Conservation (phyloP, 2,329 filamentous ascomycete species). For the Penicillium sp. region DNA sequence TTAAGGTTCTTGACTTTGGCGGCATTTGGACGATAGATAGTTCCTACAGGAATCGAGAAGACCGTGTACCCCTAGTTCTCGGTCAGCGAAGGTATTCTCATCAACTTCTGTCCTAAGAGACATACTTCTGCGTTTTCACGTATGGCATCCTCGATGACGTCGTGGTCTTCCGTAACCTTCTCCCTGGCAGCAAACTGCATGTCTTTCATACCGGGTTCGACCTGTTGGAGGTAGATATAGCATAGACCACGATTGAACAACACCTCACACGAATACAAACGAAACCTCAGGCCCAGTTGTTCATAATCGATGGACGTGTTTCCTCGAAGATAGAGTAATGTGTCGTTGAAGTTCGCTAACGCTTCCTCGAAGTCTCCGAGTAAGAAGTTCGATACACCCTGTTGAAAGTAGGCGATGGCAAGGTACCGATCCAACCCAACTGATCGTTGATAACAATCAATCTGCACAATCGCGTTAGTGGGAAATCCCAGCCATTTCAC, state of each 20-base stretch:
- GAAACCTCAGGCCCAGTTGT: constrained; percentile 91
- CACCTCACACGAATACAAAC: constrained; percentile 95
- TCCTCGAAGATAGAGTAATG: constrained; percentile 86
- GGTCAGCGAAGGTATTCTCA: not conserved
- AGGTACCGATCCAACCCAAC: constrained; percentile 91
- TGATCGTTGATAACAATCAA: constrained; percentile 91
- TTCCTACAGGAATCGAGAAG: constrained; percentile 95
- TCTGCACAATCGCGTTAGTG: constrained; percentile 54
- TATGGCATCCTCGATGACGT: constrained; percentile 97
- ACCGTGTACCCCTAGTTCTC: constrained; percentile 82
- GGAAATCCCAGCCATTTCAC: not conserved
- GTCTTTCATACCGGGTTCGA: constrained; percentile 87
- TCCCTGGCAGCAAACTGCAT: constrained; percentile 88
- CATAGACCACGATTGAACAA: constrained; percentile 96
- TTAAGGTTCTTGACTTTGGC: constrained; percentile 98
- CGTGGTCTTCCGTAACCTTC: constrained; percentile 93
- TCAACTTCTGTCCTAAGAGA: not conserved
- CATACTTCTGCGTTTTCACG: constrained; percentile 83
- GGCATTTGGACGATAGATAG: constrained; percentile 92
- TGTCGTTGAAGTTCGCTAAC: constrained; percentile 97
- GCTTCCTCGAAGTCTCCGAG: constrained; percentile 97
- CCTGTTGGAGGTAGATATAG: constrained; percentile 95
- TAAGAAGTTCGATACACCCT: constrained; percentile 96
- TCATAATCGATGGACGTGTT: constrained; percentile 99
- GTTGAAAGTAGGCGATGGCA: constrained; percentile 96